Percentiles rank a stretch among this genome's conserved stretches.
Conservation (phyloP, 2,329 filamentous ascomycete genomes). For the Trichoderma endophyticum region DNA sequence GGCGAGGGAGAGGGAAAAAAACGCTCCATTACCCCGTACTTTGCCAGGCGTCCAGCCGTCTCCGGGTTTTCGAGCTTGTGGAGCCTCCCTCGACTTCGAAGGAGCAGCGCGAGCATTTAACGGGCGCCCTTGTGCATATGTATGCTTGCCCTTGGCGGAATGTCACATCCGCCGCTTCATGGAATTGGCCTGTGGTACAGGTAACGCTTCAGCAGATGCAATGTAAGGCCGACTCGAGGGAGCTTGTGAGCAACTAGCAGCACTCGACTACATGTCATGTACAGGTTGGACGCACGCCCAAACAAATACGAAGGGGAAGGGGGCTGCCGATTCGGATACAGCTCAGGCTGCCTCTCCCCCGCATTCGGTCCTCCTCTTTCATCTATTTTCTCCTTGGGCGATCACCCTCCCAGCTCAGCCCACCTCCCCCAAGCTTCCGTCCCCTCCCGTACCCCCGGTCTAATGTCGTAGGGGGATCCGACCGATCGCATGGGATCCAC, state of each 20-base stretch:
- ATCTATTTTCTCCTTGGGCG: slow-evolving; percentile 9
- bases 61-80: slow-evolving; percentile 14
- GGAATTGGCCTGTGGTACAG: neutral
- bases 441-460: slow-evolving; percentile 18
- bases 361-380: slow-evolving; percentile 4
- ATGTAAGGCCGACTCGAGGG: neutral
- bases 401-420: slow-evolving; percentile 15
- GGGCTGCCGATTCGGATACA: slow-evolving; percentile 5
- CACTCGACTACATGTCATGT: neutral
- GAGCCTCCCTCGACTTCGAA: slow-evolving; percentile 11
- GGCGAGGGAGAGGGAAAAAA: neutral
- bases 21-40: slow-evolving; percentile 10
- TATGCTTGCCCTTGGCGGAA: slow-evolving; percentile 9
- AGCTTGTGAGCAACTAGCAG: neutral
- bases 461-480: slow-evolving; percentile 16
- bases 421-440: slow-evolving; percentile 20
- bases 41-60: neutral
- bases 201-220: neutral
- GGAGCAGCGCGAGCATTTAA: slow-evolving; percentile 14
- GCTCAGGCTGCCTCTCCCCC: slow-evolving; percentile 3
- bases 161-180: slow-evolving; percentile 8
- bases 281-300: neutral
- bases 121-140: slow-evolving; percentile 17
- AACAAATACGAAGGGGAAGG: neutral
- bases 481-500: slow-evolving; percentile 21